Evolutionary conservation across 139 green algal genomes (phyloP), one percentile per base, ranked within the genome.

Genomic region (Chlamydomonas schloesseri): DNA sequence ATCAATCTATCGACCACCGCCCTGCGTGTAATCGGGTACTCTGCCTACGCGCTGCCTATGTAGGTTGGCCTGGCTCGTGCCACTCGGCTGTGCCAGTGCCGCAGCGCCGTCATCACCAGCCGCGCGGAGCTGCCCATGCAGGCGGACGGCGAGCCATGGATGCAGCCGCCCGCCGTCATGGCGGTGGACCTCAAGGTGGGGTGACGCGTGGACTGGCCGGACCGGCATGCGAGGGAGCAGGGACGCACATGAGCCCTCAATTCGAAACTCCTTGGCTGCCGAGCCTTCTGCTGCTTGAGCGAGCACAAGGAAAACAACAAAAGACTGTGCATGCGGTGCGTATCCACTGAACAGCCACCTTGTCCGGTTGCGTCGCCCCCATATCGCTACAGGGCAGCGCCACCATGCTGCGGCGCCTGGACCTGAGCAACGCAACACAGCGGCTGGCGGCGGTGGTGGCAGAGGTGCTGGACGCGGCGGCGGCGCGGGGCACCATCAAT

Each of bases 61-160:
- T 64, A 84, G 79, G 92, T 97, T 68, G 93, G 94, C 0, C 88
- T 96, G 86, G 91, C 91, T 1, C 88, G 91, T 1, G 93, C 95
- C 1, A 84, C 93, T 28, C 80, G 93, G 47, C 84, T 98, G 74
- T 86, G 87, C 5, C 95, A 97, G 86, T 94, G 94, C 73, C 81
- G 81, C 36, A 72, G 34, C 42, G 70, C 55, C 20, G 57, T 50
- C 20, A 85, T 93, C 11, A 90, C 83, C 29, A 90, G 77, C 1
- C 36, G 31, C 10, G 74, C 89, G 57, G 37, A 75, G 36, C 83
- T 98, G 20, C 90, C 92, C 62, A 96, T 97, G 89, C 93, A 95
- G 86, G 79, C 96, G 26, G 95, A 98, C 70, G 95, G 95, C 1
- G 95, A 98, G 92, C 95, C 95, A 33, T 98, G 92, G 89, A 71